Base-by-base conservation (phyloP, 1,139 yeast species). In the Arxiozyma bovina region DNA sequence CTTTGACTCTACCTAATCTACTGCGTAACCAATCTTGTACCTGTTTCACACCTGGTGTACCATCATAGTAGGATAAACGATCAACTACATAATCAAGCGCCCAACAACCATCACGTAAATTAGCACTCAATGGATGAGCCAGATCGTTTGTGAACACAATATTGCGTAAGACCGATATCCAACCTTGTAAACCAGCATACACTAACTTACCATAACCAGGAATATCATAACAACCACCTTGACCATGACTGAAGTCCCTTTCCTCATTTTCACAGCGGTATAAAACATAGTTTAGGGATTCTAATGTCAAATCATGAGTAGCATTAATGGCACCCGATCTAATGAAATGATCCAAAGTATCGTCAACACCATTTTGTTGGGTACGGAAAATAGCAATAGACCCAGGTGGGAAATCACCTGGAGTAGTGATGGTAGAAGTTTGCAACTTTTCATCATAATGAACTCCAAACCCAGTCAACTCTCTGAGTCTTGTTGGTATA, bases 171-270 rank as follows among this genome's bases (percentile, higher is more conserved):
- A 84, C 84, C 0, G 89, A 76, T 50, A 83, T 80, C 96, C 96
- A 93, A 4, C 99, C 99, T 71, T 88, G 95, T 34, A 93, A 73
- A 15, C 99, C 99, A 48, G 96, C 91, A 70, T 89, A 93, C 0
- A 83, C 85, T 51, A 91, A 74, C 18, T 74, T 72, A 0, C 97
- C 98, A 68, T 79, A 74, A 42, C 77, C 74, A 0, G 98, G 97
- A 51, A 93, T 77, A 53, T 72, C 69, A 70, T 93, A 93, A 0
- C 80, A 80, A 5, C 96, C 96, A 53, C 77, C 85, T 9, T 69
- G 62, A 4, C 96, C 96, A 25, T 71, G 77, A 61, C 93, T 82
- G 17, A 82, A 79, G 66, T 90, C 97, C 23, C 90, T 75, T 70
- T 93, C 99, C 70, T 93, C 99, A 12, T 85, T 80, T 54, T 89